Evolutionary conservation across 495 filamentous ascomycete genomes (phyloP), one percentile per base, ranked within the genome.

Genomic region (Beverwykella pulmonaria): DNA sequence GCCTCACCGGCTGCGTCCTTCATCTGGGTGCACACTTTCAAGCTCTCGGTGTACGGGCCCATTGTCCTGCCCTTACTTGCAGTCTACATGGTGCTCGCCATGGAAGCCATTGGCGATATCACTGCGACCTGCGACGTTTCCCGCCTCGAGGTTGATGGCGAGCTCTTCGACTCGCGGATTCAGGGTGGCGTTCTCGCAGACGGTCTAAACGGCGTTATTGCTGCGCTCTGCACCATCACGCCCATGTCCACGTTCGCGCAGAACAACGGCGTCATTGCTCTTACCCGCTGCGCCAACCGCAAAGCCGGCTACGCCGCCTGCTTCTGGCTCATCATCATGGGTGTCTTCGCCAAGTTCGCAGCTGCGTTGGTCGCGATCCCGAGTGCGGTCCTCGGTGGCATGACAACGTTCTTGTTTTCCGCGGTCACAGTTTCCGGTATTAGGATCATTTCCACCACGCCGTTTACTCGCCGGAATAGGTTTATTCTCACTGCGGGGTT

Each of bases 261-360:
- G 77, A 96, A 97, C 77, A 97, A 97, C 78, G 87, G 92, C 68
- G 93, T 97, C 61, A 96, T 97, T 66, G 88, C 91, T 6, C 81
- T 96, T 22, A 96, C 92, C 2, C 85, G 91, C 22, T 96, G 92
- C 75, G 92, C 92, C 0, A 97, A 94, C 76, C 86, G 92, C 53
- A 90, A 86, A 14, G 92, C 92, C 2, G 92, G 92, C 12, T 96
- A 92, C 73, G 84, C 76, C 55, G 81, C 78, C 73, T 90, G 90
- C 79, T 79, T 92, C 70, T 96, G 95, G 82, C 82, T 97, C 20
- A 77, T 97, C 57, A 74, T 96, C 74, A 92, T 93, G 89, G 92
- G 92, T 46, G 80, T 96, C 67, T 95, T 96, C 77, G 87, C 91
- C 61, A 96, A 96, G 68, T 95, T 96, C 75, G 91, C 92, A n/a